Percentiles rank a stretch among this genome's conserved stretches.
Conservation (phyloP, 306 rosid genomes). For the Gastrolobium villosum region DNA sequence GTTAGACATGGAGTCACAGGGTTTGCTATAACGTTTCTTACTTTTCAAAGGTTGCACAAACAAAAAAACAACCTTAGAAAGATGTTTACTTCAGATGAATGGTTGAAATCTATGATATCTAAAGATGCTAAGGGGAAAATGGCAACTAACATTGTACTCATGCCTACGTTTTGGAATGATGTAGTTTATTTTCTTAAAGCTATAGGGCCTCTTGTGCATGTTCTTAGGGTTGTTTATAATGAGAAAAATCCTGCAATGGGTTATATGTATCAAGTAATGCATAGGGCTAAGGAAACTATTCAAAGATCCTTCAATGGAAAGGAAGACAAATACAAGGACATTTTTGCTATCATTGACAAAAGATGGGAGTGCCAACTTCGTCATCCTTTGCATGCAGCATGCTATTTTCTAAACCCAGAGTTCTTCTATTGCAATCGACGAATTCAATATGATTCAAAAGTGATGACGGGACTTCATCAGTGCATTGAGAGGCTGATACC, state of each 20-base stretch:
- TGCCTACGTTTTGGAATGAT: background rate
- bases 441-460: background rate
- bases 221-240: background rate
- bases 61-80: background rate
- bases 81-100: slow-evolving; percentile 10
- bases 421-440: background rate
- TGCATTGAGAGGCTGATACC: slow-evolving; percentile 1
- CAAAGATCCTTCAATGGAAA: background rate
- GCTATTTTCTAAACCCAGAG: background rate
- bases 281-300: slow-evolving; percentile 1
- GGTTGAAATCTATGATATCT: background rate
- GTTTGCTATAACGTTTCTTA: background rate
- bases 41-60: background rate
- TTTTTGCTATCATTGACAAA: background rate
- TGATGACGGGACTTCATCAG: background rate
- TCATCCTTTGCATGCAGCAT: background rate
- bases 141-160: background rate
- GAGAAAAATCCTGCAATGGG: background rate
- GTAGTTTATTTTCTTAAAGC: background rate
- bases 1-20: background rate
- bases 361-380: background rate
- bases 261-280: background rate
- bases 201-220: background rate
- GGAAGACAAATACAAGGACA: background rate
- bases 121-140: slow-evolving; percentile 1